Percentiles rank a stretch among this genome's conserved stretches.
Conservation (phyloP, 2,329 filamentous ascomycete species). For the Alternaria sp. region DNA sequence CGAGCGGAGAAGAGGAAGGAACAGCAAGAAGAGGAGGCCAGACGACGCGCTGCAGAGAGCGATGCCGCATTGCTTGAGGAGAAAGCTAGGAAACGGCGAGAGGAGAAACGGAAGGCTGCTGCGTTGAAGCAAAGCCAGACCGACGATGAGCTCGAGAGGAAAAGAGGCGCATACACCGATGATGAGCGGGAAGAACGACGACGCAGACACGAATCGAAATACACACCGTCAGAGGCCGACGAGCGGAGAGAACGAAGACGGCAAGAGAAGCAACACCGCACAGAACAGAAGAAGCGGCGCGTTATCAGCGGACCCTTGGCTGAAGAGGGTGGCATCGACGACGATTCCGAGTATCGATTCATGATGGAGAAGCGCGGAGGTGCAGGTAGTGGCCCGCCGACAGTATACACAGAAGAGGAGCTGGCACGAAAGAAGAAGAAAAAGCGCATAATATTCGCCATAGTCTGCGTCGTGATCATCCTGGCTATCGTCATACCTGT, state of each 20-base stretch:
- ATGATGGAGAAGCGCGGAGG: constrained; percentile 53
- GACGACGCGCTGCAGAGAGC: constrained; percentile 26
- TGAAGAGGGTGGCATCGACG: constrained; percentile 53
- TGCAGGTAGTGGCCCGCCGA: constrained; percentile 44
- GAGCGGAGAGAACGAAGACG: constrained; percentile 48
- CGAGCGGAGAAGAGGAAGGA: constrained; percentile 48
- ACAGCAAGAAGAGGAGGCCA: constrained; percentile 45
- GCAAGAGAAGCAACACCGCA: constrained; percentile 46
- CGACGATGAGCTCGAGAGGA: constrained; percentile 34
- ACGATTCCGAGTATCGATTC: constrained; percentile 50
- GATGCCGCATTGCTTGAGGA: constrained; percentile 32
- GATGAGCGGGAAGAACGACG: constrained; percentile 39
- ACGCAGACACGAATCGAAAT: constrained; percentile 35
- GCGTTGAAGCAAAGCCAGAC: constrained; percentile 26
- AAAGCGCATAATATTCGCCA: constrained; percentile 60
- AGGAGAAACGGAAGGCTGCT: constrained; percentile 41
- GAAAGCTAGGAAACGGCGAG: constrained; percentile 33
- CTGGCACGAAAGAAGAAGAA: constrained; percentile 49
- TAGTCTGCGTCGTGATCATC: constrained; percentile 47
- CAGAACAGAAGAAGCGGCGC: constrained; percentile 46
- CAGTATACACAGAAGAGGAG: constrained; percentile 49
- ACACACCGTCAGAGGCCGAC: constrained; percentile 49
- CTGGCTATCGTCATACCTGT: constrained; percentile 57
- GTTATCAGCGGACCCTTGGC: constrained; percentile 56
- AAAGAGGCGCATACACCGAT: constrained; percentile 35